phyloP scores from a whole-genome alignment of 2,329 filamentous ascomycete species.

The Alternaria triticina region DNA sequence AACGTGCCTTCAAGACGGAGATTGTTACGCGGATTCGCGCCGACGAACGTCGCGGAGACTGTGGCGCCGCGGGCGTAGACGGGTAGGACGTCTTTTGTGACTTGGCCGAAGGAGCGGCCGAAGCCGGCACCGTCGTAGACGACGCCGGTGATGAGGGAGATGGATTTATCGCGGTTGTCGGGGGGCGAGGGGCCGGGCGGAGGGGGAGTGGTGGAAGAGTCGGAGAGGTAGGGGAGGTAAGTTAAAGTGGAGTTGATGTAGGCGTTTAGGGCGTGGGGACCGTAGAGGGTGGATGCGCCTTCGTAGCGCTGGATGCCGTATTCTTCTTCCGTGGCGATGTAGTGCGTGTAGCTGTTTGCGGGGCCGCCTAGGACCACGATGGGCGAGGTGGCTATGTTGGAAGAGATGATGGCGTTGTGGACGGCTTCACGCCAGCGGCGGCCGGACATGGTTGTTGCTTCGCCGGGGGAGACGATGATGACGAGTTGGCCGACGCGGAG shows the following conservation, averaged over 20 bases:
- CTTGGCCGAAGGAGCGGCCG: slow-evolving; percentile 73
- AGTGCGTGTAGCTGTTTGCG: slow-evolving; percentile 89
- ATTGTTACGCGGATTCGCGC: slow-evolving; percentile 89
- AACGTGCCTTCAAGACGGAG: slow-evolving; percentile 79
- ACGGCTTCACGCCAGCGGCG: slow-evolving; percentile 75
- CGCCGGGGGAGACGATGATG: slow-evolving; percentile 83
- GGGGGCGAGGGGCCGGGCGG: slow-evolving; percentile 70
- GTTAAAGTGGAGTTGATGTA: slow-evolving; percentile 86
- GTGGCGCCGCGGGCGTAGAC: slow-evolving; percentile 66
- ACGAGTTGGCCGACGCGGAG: slow-evolving; percentile 84
- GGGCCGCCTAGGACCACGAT: slow-evolving; percentile 87
- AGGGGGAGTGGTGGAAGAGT: slow-evolving; percentile 34
- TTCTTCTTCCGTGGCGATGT: slow-evolving; percentile 79
- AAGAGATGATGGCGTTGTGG: slow-evolving; percentile 31
- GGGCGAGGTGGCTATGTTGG: slow-evolving; percentile 31
- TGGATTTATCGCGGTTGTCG: slow-evolving; percentile 75
- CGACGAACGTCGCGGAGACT: slow-evolving; percentile 75
- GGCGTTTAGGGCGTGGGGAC: slow-evolving; percentile 79
- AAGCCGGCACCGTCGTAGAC: slow-evolving; percentile 72
- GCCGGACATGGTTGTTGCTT: slow-evolving; percentile 91
- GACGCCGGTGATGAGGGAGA: slow-evolving; percentile 82
- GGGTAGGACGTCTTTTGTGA: slow-evolving; percentile 61
- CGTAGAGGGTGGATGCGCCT: slow-evolving; percentile 90
- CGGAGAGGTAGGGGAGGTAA: slow-evolving; percentile 70
- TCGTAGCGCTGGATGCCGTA: slow-evolving; percentile 89